Evolutionary conservation across 2,329 filamentous ascomycete genomes (phyloP).

Genomic region (Arthrobotrys entomopaga): DNA sequence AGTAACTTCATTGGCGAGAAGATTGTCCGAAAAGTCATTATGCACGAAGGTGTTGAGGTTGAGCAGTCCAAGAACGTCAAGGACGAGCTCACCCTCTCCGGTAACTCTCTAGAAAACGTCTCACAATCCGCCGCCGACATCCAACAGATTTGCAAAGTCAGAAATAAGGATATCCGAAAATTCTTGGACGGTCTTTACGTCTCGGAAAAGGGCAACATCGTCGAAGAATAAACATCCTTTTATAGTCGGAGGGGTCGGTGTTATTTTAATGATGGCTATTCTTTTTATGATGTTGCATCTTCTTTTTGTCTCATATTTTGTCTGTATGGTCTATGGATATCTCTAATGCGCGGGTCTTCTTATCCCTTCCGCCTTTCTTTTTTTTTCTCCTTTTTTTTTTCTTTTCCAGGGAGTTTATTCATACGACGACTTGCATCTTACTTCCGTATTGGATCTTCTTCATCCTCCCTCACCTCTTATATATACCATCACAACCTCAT

Average conservation of each 20-base stretch:
- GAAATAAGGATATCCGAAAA: constrained; percentile 99
- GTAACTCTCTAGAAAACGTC: constrained; percentile 96
- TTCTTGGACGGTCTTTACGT: constrained; percentile 99
- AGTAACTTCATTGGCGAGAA: constrained; percentile 99
- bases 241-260: constrained; percentile 24
- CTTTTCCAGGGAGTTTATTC: constrained; percentile 54
- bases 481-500: constrained; percentile 49
- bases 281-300: constrained; percentile 41
- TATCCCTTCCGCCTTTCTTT: constrained; percentile 40
- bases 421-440: constrained; percentile 50
- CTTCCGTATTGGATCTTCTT: constrained; percentile 12
- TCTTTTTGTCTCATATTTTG: constrained; percentile 44
- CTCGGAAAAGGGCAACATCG: constrained; percentile 96
- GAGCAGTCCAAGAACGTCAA: constrained; percentile 89
- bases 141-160: constrained; percentile 98
- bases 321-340: constrained; percentile 56
- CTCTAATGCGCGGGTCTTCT: constrained; percentile 51
- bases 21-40: constrained; percentile 90
- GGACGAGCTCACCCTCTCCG: constrained; percentile 92
- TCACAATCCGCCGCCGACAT: constrained; percentile 99
- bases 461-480: constrained; percentile 22
- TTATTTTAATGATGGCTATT: constrained; percentile 41
- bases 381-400: constrained; percentile 55
- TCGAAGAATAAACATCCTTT: constrained; percentile 68
- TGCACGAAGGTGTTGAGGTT: constrained; percentile 90